phyloP scores from a whole-genome alignment of 495 filamentous ascomycete species.

The Aspergillus kassunensis region DNA sequence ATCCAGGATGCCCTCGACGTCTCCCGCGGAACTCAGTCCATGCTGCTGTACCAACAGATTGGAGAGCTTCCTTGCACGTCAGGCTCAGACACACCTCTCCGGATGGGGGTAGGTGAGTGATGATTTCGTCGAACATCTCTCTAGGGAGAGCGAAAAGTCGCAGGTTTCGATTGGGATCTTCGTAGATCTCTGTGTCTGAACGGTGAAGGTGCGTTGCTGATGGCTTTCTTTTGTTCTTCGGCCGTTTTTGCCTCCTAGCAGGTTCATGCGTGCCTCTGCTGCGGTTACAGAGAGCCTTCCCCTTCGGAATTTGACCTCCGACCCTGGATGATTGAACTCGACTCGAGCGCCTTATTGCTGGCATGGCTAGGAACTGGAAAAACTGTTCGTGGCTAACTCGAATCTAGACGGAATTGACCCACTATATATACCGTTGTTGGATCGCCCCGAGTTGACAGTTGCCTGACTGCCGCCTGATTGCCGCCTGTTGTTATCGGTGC shows the following conservation, averaged over 20 bases:
- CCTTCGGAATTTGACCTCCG: too few species aligned
- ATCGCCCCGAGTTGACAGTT: too few species aligned
- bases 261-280: too few species aligned
- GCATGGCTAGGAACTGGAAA: too few species aligned
- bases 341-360: too few species aligned
- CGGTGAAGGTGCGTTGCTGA: not conserved
- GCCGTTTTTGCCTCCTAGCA: not conserved
- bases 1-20: not conserved
- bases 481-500: not conserved
- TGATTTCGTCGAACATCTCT: conserved; percentile 8
- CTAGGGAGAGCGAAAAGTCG: not conserved
- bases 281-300: too few species aligned
- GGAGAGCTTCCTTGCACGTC: conserved; percentile 10
- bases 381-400: too few species aligned
- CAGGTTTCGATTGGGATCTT: not conserved
- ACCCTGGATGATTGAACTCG: too few species aligned
- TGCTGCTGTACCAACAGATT: not conserved
- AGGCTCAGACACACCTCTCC: conserved; percentile 2
- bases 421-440: too few species aligned
- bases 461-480: not conserved
- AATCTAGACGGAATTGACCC: too few species aligned
- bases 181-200: not conserved
- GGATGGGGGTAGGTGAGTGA: not conserved
- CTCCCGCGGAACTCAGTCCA: not conserved
- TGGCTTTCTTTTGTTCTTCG: not conserved